phyloP scores from a whole-genome alignment of 169 alveolate genomes.

The Eimeria sp. region DNA sequence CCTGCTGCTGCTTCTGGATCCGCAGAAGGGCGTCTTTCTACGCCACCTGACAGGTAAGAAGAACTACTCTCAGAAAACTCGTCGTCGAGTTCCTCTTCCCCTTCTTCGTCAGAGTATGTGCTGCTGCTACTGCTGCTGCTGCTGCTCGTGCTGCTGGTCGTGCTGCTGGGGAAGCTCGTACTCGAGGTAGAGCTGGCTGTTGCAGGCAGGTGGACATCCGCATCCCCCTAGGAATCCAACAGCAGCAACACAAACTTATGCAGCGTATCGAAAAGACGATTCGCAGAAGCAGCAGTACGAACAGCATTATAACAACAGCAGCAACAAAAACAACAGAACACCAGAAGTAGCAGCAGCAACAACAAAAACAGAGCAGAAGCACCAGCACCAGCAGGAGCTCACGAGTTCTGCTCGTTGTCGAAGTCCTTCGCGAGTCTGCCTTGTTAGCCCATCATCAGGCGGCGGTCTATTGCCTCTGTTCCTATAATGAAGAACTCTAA shows the following conservation, averaged over 20 bases:
- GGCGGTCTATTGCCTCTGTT: slow-evolving; percentile 24
- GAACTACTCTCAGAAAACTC: slow-evolving; percentile 39
- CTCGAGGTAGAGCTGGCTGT: slow-evolving; percentile 10
- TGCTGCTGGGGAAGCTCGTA: slow-evolving; percentile 18
- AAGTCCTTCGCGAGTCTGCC: slow-evolving; percentile 33
- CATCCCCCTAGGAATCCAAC: not conserved
- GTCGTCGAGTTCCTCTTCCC: not conserved
- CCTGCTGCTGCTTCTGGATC: slow-evolving; percentile 18
- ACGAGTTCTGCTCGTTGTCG: slow-evolving; percentile 46
- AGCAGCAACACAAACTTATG: not conserved
- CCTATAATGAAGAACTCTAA: slow-evolving; percentile 21
- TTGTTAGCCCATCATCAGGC: slow-evolving; percentile 29
- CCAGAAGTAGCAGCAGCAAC: not conserved
- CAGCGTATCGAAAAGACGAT: not conserved
- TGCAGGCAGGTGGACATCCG: not conserved
- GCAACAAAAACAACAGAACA: not conserved
- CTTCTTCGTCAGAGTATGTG: slow-evolving; percentile 3
- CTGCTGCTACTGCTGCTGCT: slow-evolving; percentile 64
- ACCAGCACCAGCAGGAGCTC: slow-evolving; percentile 11
- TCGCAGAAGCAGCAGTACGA: not conserved
- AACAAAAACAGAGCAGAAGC: not conserved
- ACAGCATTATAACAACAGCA: not conserved
- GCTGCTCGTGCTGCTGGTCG: slow-evolving; percentile 41
- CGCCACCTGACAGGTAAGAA: not conserved
- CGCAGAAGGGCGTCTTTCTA: slow-evolving; percentile 15